phyloP scores from a whole-genome alignment of 345 rosid genomes.

The Populus ilicifolia region DNA sequence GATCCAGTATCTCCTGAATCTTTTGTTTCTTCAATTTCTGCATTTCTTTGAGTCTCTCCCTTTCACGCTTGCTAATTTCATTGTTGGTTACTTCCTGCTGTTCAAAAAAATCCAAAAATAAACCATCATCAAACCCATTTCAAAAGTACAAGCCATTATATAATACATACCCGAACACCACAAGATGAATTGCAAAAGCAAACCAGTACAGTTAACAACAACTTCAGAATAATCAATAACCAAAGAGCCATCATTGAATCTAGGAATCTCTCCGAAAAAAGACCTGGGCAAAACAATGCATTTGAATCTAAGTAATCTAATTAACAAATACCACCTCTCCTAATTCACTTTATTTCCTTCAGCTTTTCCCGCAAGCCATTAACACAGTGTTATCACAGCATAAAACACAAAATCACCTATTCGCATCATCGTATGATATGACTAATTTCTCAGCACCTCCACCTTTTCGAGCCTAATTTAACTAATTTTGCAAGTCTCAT shows the following conservation, averaged over 20 bases:
- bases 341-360: not conserved
- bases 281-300: not conserved
- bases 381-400: not conserved
- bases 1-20: slow-evolving; percentile 87
- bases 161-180: not conserved
- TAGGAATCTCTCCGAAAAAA: not conserved
- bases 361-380: not conserved
- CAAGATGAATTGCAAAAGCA: not conserved
- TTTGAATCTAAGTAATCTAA: not conserved
- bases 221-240: not conserved
- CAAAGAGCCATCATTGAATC: not conserved
- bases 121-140: not conserved
- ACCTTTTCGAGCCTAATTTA: not conserved
- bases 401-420: not conserved
- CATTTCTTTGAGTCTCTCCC: slow-evolving; percentile 80
- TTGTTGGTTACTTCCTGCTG: slow-evolving; percentile 50
- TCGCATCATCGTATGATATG: not conserved
- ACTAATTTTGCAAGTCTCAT: not conserved
- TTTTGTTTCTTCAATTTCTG: slow-evolving; percentile 82
- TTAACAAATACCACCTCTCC: not conserved
- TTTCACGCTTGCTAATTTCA: slow-evolving; percentile 82
- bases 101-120: not conserved
- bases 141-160: not conserved
- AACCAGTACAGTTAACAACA: not conserved
- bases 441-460: not conserved